A percentile compares a stretch with the other conserved stretches of the same genome.
phyloP scores from a whole-genome alignment of 257 asterid species.

The Parsonsia alboflavescens region DNA sequence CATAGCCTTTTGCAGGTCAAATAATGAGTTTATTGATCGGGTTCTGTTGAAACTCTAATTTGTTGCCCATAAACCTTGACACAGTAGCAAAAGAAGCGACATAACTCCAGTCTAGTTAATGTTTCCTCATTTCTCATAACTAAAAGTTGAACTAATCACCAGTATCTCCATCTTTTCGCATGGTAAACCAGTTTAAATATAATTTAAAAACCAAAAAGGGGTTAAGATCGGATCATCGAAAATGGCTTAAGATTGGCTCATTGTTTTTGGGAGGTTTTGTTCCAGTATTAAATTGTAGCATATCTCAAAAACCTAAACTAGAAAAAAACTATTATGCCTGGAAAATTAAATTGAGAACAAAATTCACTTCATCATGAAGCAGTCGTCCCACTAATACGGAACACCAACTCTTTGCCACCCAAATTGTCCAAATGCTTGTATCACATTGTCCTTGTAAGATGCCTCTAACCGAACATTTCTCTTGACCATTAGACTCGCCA shows the following conservation, averaged over 20 bases:
- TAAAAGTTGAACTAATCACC: background rate
- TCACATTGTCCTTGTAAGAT: slow-evolving; percentile 26
- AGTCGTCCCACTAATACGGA: slow-evolving; percentile 16
- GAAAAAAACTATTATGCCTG: background rate
- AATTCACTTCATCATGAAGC: background rate
- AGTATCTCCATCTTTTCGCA: background rate
- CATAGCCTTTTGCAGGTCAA: too few relatives aligned
- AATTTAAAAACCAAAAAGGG: background rate
- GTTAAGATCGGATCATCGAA: background rate
- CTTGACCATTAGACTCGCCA: slow-evolving; percentile 42
- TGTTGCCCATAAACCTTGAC: background rate
- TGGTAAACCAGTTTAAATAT: background rate
- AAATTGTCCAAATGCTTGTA: slow-evolving; percentile 23
- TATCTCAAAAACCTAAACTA: background rate
- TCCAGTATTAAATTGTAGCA: background rate
- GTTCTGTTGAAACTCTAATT: background rate
- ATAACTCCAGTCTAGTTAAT: background rate
- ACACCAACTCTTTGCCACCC: slow-evolving; percentile 46
- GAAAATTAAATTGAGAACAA: too few relatives aligned
- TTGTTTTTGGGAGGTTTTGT: background rate
- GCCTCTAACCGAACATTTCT: slow-evolving; percentile 31
- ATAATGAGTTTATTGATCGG: background rate
- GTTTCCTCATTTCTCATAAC: background rate
- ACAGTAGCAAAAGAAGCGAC: background rate
- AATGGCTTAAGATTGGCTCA: background rate